Base-by-base conservation (phyloP, 1,139 yeast genomes). In the Pichia sp. region DNA sequence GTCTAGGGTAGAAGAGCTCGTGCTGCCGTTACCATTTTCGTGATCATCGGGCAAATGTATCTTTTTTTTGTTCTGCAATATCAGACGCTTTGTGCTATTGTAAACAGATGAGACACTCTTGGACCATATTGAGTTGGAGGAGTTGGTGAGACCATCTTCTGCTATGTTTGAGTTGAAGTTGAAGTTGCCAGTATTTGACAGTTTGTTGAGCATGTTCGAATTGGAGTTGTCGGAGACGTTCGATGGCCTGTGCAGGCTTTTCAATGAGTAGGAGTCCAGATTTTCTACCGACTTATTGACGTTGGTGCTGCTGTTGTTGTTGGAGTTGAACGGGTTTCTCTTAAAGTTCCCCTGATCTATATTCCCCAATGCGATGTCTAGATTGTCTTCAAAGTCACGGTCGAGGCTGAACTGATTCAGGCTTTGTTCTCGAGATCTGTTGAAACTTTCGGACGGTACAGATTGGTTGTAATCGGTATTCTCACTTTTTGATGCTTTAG, bases 321-420 rank as follows among this genome's bases (percentile, higher is more conserved):
- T 32, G n/a, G 34, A 15, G 11, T 4, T 4, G 52, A 64, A 64
- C 16, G 68, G 68, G 51, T 64, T 64, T 36, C 40, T 36, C 40
- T 36, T 36, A 15, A 36, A 36, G 4, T 26, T 30, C 1, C 10
- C 13, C 26, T 54, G 57, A 38, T 64, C 61, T 13, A 63, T 65
- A 52, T 63, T 65, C 45, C 62, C 64, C 45, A 68, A 54, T 0
- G 72, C 72, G 46, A 67, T 65, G 59, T 67, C 67, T 54, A 68
- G 59, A 15, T 68, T 65, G 53, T 67, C 62, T 55, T 67, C 70
- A 57, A 68, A 68, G 53, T 66, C 67, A 44, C 60, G 57, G 57
- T 68, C 70, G 32, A 67, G 57, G 42, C 59, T 60, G 40, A 55
- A 49, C 38, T 66, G 67, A 47, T 62, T 68, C 45, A 66, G 56